phyloP scores from a whole-genome alignment of 257 asterid genomes.

The Capsicum baccatum region DNA sequence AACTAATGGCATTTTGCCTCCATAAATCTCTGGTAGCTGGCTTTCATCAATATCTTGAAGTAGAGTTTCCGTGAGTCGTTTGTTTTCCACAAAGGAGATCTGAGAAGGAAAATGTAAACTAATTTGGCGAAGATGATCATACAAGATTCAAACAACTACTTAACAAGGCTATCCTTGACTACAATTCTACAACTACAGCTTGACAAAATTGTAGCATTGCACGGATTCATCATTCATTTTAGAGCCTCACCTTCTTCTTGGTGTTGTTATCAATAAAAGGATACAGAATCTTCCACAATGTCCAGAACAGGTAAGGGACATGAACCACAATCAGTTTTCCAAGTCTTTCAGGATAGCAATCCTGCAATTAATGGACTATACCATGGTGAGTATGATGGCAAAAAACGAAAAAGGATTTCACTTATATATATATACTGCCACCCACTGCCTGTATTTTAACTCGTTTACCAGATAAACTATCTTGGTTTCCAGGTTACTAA shows the following conservation, averaged over 20 bases:
- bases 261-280: conserved; percentile 82
- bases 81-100: conserved; percentile 73
- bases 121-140: background rate
- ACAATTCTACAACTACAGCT: background rate
- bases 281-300: conserved; percentile 67
- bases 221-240: background rate
- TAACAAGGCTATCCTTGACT: background rate
- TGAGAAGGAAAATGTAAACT: conserved; percentile 20
- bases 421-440: background rate
- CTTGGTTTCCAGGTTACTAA: background rate
- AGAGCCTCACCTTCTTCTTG: conserved; percentile 63
- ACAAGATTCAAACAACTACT: background rate
- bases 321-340: conserved; percentile 58
- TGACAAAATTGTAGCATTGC: background rate
- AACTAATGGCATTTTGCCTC: conserved; percentile 71
- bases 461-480: no score
- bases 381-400: background rate
- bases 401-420: background rate
- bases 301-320: conserved; percentile 66
- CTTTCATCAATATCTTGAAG: conserved; percentile 67
- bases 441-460: no score
- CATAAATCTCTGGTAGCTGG: conserved; percentile 81
- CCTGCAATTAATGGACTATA: conserved; percentile 45
- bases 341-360: conserved; percentile 88
- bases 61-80: conserved; percentile 53